Conservation (phyloP, 2,329 filamentous ascomycete genomes). For the Sporothrix mexicana region DNA sequence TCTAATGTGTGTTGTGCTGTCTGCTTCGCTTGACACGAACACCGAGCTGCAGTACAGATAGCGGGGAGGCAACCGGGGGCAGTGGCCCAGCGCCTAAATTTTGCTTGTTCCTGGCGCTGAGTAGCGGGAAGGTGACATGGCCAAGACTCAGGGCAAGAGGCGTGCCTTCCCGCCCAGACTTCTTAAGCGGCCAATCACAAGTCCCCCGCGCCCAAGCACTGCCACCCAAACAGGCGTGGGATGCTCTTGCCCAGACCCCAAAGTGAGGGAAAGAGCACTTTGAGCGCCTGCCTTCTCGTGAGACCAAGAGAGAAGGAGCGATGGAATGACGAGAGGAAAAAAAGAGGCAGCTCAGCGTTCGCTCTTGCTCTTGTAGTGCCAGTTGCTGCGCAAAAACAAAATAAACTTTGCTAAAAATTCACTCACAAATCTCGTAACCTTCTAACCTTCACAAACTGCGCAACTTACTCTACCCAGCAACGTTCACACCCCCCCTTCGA, state of each 20-base stretch:
- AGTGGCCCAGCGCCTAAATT: constrained; percentile 18
- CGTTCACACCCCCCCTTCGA: neutral
- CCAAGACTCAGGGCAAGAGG: neutral
- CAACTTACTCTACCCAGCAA: neutral
- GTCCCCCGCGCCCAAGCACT: neutral
- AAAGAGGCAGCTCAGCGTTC: neutral
- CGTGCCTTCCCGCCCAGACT: constrained; percentile 18
- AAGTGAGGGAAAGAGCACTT: too few relatives aligned
- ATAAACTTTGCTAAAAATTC: neutral
- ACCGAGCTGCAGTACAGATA: neutral
- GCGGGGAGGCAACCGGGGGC: constrained; percentile 13
- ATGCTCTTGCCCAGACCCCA: neutral
- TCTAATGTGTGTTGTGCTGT: neutral
- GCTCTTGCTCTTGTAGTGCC: neutral
- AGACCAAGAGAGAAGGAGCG: neutral
- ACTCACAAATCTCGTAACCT: neutral
- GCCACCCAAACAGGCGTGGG: constrained; percentile 14
- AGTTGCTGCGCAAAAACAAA: neutral
- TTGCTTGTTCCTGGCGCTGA: neutral
- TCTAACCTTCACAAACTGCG: neutral
- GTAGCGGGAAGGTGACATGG: neutral
- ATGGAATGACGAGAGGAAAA: neutral
- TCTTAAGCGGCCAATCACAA: constrained; percentile 20
- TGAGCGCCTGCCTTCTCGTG: constrained; percentile 14
- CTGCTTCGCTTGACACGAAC: neutral